Percentiles rank a stretch among this genome's conserved stretches.
Evolutionary conservation across 768 basidiomycete species (phyloP).

Genomic region (Agrocybe chaxingu): DNA sequence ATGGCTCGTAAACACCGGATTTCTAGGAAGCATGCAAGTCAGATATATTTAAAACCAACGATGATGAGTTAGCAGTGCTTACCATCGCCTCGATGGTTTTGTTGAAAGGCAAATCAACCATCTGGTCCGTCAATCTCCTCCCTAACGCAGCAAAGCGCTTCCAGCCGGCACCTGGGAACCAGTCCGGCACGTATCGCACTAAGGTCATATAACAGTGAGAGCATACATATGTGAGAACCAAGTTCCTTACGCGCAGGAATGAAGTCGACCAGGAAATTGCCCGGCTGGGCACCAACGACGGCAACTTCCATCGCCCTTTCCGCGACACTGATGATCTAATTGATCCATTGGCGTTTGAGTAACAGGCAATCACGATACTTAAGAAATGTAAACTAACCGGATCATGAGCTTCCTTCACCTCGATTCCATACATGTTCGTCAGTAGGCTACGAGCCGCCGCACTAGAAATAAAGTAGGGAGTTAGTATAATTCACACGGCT

Average conservation of each 20-base stretch:
- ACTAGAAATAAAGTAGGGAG: constrained; percentile 10
- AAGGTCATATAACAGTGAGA: not conserved
- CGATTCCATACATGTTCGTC: constrained; percentile 23
- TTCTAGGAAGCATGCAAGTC: constrained; percentile 1
- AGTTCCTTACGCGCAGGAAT: constrained; percentile 19
- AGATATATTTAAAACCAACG: not conserved
- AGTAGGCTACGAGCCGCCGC: constrained; percentile 20
- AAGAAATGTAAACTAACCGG: constrained; percentile 10
- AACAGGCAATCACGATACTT: not conserved
- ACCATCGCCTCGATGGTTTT: constrained; percentile 33
- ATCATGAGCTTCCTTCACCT: constrained; percentile 18
- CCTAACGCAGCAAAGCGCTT: constrained; percentile 33
- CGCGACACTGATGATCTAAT: constrained; percentile 21
- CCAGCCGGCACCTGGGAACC: constrained; percentile 46
- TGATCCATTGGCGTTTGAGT: not conserved
- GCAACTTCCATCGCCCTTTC: constrained; percentile 20
- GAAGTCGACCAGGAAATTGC: constrained; percentile 26
- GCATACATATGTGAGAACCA: not conserved
- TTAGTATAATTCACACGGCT: not conserved
- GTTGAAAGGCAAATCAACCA: constrained; percentile 36
- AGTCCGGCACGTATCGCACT: constrained; percentile 27
- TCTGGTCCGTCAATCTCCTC: constrained; percentile 25
- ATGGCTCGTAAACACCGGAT: constrained; percentile 13
- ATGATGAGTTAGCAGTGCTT: not conserved
- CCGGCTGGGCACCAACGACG: constrained; percentile 20